phyloP scores from a whole-genome alignment of 352 stramenopile species.

The Pythium guiyangense region DNA sequence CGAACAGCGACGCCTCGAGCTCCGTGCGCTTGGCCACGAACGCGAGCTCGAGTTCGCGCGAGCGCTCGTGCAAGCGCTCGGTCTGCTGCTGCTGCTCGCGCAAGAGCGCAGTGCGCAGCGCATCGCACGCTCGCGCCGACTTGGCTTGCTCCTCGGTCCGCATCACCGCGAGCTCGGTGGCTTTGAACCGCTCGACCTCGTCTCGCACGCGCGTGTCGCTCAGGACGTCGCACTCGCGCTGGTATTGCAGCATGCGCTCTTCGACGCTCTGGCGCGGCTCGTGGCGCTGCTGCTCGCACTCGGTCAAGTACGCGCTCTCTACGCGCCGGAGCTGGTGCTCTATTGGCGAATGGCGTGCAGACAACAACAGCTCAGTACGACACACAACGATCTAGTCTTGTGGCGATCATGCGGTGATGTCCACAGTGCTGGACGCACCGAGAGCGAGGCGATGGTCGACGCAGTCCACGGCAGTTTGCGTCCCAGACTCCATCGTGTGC shows the following conservation, averaged over 20 bases:
- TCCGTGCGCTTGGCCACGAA: constrained; percentile 46
- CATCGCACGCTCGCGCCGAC: constrained; percentile 46
- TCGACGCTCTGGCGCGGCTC: constrained; percentile 38
- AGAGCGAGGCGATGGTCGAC: constrained; percentile 57
- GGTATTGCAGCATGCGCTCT: constrained; percentile 61
- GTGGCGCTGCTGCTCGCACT: constrained; percentile 33
- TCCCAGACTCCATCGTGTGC: constrained; percentile 33
- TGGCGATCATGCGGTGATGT: no score
- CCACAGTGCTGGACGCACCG: constrained; percentile 15
- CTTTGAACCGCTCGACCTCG: constrained; percentile 53
- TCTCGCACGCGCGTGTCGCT: constrained; percentile 45
- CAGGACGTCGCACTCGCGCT: constrained; percentile 61
- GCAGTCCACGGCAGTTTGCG: constrained; percentile 62
- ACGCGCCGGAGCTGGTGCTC: constrained; percentile 65
- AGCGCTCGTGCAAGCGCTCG: constrained; percentile 41
- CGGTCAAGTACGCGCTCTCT: constrained; percentile 47
- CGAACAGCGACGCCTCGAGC: constrained; percentile 60
- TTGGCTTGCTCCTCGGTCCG: constrained; percentile 56
- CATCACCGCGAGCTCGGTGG: constrained; percentile 45
- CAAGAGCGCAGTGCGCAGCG: constrained; percentile 29
- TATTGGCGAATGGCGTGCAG: constrained; percentile 1
- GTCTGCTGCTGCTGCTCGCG: constrained; percentile 48
- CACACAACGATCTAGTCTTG: no score
- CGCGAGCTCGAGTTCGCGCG: constrained; percentile 54
- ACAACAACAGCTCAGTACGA: neutral